phyloP scores from a whole-genome alignment of 768 basidiomycete species.

The Postia placenta region DNA sequence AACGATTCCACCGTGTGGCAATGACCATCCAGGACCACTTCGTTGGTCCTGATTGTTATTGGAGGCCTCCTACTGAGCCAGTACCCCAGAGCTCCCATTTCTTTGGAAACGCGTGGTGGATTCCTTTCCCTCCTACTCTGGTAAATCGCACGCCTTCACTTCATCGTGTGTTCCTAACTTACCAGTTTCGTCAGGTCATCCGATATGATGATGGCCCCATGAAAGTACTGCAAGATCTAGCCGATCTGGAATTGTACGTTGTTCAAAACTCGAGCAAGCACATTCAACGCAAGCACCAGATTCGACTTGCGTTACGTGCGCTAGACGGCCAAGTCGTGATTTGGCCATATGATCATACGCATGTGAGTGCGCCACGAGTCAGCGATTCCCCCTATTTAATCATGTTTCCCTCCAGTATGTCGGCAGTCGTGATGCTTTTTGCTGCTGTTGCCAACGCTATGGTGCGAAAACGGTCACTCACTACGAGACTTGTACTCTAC shows the following conservation, averaged over 20 bases:
- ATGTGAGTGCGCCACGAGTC: slow-evolving; percentile 29
- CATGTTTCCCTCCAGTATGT: slow-evolving; percentile 31
- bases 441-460: slow-evolving; percentile 41
- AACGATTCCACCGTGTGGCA: slow-evolving; percentile 42
- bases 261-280: slow-evolving; percentile 50
- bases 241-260: slow-evolving; percentile 54
- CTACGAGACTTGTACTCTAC: slow-evolving; percentile 43
- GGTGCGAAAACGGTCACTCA: slow-evolving; percentile 40
- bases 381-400: neutral
- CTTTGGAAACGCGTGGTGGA: slow-evolving; percentile 78
- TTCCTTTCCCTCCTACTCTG: slow-evolving; percentile 72
- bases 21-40: slow-evolving; percentile 49
- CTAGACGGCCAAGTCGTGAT: slow-evolving; percentile 55
- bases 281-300: slow-evolving; percentile 44
- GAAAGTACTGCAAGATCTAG: slow-evolving; percentile 37
- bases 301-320: slow-evolving; percentile 59
- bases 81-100: slow-evolving; percentile 36
- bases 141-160: slow-evolving; percentile 28
- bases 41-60: slow-evolving; percentile 72
- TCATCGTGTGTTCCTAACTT: neutral
- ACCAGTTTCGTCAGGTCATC: slow-evolving; percentile 40
- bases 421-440: slow-evolving; percentile 39
- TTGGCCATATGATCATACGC: slow-evolving; percentile 59
- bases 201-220: slow-evolving; percentile 59
- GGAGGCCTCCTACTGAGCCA: slow-evolving; percentile 34